These are phyloP conservation scores for Colletotrichum acutatum DNA, from an alignment of 2,329 filamentous ascomycete genomes.

Conservation along the genomic window DNA sequence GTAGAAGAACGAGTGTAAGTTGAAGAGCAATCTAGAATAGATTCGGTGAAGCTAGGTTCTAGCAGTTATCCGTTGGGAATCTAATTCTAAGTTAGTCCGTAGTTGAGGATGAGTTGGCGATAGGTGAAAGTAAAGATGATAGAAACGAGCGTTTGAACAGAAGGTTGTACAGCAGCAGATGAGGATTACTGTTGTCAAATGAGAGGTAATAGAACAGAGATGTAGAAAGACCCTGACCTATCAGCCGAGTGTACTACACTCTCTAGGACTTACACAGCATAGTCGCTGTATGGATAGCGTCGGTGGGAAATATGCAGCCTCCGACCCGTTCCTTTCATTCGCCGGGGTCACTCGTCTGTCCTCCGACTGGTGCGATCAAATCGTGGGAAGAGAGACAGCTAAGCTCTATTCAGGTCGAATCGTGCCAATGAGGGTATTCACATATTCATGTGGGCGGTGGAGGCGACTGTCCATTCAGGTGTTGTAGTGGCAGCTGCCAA, in stretches of 20 bases:
- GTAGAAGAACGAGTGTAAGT: neutral
- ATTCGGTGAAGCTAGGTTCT: neutral
- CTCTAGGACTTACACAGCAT: neutral
- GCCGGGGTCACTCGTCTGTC: neutral
- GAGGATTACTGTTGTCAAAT: neutral
- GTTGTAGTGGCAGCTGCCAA: neutral
- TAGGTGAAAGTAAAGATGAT: neutral
- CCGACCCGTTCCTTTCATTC: neutral
- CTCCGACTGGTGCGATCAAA: neutral
- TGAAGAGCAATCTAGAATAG: neutral
- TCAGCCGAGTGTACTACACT: neutral
- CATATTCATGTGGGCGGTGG: neutral
- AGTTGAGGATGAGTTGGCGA: neutral
- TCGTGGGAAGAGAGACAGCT: neutral
- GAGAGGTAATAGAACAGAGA: neutral
- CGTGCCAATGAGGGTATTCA: neutral
- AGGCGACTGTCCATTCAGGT: neutral
- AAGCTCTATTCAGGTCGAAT: neutral
- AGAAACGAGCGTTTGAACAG: neutral
- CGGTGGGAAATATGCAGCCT: neutral
- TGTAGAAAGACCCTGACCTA: neutral
- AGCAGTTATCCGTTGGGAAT: neutral
- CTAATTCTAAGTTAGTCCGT: neutral
- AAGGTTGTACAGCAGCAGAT: neutral
- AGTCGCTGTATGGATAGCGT: neutral